These are phyloP conservation scores for Ceratobasidium theobromae DNA, from an alignment of 1,284 basidiomycete species.

Conservation along the genomic window DNA sequence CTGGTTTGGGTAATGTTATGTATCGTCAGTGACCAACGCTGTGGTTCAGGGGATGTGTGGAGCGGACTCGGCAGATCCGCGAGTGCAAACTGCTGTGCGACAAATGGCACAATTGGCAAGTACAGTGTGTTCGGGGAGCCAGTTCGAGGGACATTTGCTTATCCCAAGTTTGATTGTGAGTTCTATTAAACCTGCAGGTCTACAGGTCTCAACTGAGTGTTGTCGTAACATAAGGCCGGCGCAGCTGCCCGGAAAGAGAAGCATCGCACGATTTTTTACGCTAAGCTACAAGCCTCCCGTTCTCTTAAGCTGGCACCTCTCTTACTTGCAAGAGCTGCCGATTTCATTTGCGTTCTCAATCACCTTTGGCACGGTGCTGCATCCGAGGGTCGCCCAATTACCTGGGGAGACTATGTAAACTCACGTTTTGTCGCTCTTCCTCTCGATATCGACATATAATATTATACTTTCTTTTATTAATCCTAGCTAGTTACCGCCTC, in stretches of 20 bases:
- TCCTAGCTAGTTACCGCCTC: no score
- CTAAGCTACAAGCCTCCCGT: background rate
- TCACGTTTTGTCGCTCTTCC: no score
- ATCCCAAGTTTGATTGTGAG: background rate
- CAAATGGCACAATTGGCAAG: constrained; percentile 10
- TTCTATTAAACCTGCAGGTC: background rate
- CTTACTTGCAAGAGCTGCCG: background rate
- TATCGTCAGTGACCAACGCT: background rate
- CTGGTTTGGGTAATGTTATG: background rate
- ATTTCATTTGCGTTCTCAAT: background rate
- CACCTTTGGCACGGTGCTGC: constrained; percentile 17
- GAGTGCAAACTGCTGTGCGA: background rate
- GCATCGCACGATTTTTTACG: constrained; percentile 1
- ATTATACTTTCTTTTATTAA: no score
- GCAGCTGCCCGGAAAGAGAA: constrained; percentile 17
- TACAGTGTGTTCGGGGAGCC: background rate
- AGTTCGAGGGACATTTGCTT: background rate
- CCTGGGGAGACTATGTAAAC: constrained; percentile 1
- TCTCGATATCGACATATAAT: no score
- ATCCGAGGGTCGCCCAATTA: background rate
- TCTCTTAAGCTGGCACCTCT: background rate
- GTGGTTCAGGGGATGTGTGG: constrained; percentile 15
- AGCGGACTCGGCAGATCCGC: constrained; percentile 1
- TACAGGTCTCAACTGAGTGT: background rate
- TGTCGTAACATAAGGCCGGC: constrained; percentile 2